These are phyloP conservation scores for Hypoxylon cercidicola DNA, from an alignment of 495 filamentous ascomycete species.

Conservation along the genomic window DNA sequence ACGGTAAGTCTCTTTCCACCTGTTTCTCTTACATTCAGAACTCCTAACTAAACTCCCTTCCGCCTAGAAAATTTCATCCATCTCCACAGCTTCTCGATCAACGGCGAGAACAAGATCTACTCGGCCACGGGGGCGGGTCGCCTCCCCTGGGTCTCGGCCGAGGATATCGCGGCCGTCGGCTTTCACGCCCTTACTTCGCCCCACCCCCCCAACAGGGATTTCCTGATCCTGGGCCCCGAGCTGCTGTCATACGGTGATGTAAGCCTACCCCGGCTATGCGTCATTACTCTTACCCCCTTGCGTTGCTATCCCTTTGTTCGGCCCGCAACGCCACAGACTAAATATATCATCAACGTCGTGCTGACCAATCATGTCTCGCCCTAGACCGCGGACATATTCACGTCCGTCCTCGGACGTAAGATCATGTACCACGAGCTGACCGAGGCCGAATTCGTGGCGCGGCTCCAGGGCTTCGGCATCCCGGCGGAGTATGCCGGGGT, in stretches of 20 bases:
- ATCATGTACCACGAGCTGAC: constrained; percentile 59
- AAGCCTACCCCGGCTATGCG: constrained; percentile 16
- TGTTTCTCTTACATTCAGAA: background rate
- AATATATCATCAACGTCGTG: too few species aligned
- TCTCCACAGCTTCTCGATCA: constrained; percentile 47
- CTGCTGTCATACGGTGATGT: constrained; percentile 59
- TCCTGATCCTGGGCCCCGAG: constrained; percentile 58
- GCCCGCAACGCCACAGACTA: background rate
- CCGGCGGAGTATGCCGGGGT: constrained; percentile 48
- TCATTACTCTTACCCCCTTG: background rate
- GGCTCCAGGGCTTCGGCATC: constrained; percentile 42
- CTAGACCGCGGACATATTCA: constrained; percentile 57
- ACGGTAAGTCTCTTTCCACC: constrained; percentile 45
- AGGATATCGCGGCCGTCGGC: constrained; percentile 61
- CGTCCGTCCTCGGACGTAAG: constrained; percentile 48
- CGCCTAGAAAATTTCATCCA: constrained; percentile 47
- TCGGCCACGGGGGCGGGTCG: constrained; percentile 56
- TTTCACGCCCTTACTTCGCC: constrained; percentile 53
- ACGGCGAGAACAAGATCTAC: constrained; percentile 55
- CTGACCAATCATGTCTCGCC: background rate
- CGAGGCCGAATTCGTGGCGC: constrained; percentile 43
- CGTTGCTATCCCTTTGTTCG: background rate
- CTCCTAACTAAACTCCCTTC: background rate
- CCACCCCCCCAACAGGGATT: constrained; percentile 56
- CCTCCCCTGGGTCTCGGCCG: constrained; percentile 58